Evolutionary conservation across 1,284 basidiomycete species (phyloP), one percentile per base, ranked within the genome.

Genomic region (Ustilago hordei): DNA sequence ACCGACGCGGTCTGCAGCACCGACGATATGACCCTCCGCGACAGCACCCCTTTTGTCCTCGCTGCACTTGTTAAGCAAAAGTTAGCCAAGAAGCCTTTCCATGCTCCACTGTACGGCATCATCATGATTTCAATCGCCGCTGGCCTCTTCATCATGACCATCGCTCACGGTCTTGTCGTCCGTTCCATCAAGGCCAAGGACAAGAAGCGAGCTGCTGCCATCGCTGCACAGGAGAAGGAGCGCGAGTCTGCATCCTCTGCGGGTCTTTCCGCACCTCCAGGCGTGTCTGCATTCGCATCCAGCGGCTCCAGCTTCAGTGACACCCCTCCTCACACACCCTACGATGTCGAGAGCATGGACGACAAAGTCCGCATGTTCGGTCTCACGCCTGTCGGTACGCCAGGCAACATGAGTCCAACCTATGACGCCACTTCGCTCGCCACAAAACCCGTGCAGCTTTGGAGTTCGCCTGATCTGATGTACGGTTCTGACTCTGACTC

Each of bases 1-100:
- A 31, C 64, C 8, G 70, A 73, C 23, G 64, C 70, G 19, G 52
- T 76, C 19, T 83, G 82, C 68, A 79, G 70, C 64, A 82, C 81
- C 31, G 82, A 83, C 8, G 79, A 83, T 54, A 31, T 73, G 13
- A 70, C 77, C 8, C 69, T 83, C 4, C 77, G 82, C 23, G 63
- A 69, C 62, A 78, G 75, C 56, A 83, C 81, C 13, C n/a, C 63
- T 4, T 82, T 83, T 19, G 60, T 62, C 23, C 57, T 66, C 15
- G 69, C 64, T n/a, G 70, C 78, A 1, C 38, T 73, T 8, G 47
- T 19, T 47, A 65, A 65, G 63, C 45, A 64, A 31, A 72, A 69
- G 32, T 35, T 61, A 11, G 2, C 69, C 28, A 65, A 76, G 47
- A 12, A 32, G 36, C 4, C 61, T 5, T 69, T 58, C 59, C 47